Evolutionary conservation across 177 flowering plant genomes (phyloP), one percentile per base, ranked within the genome.

Genomic region (Tripterygium wilfordii): DNA sequence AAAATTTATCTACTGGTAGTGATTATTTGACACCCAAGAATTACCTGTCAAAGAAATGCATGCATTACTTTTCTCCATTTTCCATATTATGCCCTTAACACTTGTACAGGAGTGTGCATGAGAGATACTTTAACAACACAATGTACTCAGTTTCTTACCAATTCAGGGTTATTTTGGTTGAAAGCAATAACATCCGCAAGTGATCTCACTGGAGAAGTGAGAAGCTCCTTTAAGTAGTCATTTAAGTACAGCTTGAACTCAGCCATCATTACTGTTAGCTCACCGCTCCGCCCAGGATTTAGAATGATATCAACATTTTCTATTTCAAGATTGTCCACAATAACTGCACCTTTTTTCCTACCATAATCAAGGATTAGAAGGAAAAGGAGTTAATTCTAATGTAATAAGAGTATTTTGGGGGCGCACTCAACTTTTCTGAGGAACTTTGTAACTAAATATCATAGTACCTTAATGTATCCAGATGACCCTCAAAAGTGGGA

Each of bases 141-240:
- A n/a, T n/a, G n/a, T n/a, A n/a, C n/a, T n/a, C 15, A 18, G 1
- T 15, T 36, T 28, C 60, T 46, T 42, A 75, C 80, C 68, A 59
- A 20, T 1, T 57, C 62, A 0, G 75, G 30, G 54, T 64, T 36
- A 2, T 65, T 63, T 13, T 40, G 0, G 43, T 80, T 80, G 70
- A 80, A 83, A 41, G 74, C 63, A 22, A 80, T 80, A 18, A 74
- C 35, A 22, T 75, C 88, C 0, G 91, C 70, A 12, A 80, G 36
- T 0, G 85, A 76, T 52, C 69, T 65, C 32, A 83, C 80, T 0
- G 85, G 81, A 39, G 88, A 80, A 10, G 18, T 10, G 6, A 51
- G 12, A 5, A 83, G 69, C 42, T 73, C 67, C 15, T 54, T 45
- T 17, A 83, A 42, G 56, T 80, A 80, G 1, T 53, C 53, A 57